A percentile compares a stretch with the other conserved stretches of the same genome.
Conservation (phyloP, 345 rosid species). For the Bruguiera gymnorhiza region DNA sequence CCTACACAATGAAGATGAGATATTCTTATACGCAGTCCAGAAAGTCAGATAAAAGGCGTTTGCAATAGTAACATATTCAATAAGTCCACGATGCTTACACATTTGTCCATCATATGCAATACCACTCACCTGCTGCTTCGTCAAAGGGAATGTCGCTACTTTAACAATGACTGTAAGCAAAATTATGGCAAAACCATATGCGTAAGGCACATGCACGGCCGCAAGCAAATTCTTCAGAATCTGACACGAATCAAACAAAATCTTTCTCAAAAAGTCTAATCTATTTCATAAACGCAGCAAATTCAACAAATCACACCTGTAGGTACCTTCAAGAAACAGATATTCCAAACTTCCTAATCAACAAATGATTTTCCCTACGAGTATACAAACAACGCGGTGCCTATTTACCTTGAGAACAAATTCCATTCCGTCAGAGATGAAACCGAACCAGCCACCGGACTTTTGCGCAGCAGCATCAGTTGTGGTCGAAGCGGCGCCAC, state of each 20-base stretch:
- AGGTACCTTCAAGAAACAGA: background rate
- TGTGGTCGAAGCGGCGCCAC: conserved; percentile 38
- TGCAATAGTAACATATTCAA: background rate
- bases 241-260: conserved; percentile 31
- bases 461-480: conserved; percentile 57
- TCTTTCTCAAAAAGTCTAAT: background rate
- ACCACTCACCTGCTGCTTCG: conserved; percentile 73
- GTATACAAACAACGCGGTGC: background rate
- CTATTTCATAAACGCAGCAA: background rate
- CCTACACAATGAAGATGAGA: conserved; percentile 39
- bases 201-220: conserved; percentile 74
- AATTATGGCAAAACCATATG: conserved; percentile 92
- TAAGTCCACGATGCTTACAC: background rate
- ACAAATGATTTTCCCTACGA: background rate
- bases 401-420: conserved; percentile 69
- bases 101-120: background rate
- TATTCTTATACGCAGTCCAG: background rate
- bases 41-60: background rate
- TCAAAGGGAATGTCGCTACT: conserved; percentile 73
- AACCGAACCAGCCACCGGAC: conserved; percentile 90
- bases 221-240: conserved; percentile 81
- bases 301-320: background rate
- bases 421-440: conserved; percentile 86
- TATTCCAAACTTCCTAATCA: background rate
- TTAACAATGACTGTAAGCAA: conserved; percentile 85